Conservation (phyloP, 805 yeast genomes). For the Dipodascus geniculatus region DNA sequence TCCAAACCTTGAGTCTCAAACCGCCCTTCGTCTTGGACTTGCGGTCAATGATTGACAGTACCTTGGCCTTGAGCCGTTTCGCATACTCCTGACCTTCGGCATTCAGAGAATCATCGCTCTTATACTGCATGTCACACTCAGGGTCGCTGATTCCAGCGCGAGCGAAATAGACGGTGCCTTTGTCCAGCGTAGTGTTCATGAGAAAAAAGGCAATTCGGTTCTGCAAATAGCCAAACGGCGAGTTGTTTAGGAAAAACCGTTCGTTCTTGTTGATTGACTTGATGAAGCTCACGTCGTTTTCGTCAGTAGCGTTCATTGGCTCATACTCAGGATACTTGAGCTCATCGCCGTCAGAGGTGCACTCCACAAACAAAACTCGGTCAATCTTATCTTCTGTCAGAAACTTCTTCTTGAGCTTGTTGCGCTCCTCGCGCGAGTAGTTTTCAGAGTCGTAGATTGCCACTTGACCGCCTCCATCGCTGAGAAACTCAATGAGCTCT, state of each 20-base stretch:
- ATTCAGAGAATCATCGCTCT: constrained; percentile 66
- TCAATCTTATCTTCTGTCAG: constrained; percentile 33
- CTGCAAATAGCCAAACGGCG: constrained; percentile 78
- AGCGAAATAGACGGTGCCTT: constrained; percentile 89
- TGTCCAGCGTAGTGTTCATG: constrained; percentile 79
- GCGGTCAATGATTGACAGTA: neutral
- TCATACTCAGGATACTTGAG: constrained; percentile 59
- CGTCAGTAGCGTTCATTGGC: constrained; percentile 40
- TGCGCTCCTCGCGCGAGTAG: constrained; percentile 59
- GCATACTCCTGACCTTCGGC: constrained; percentile 62
- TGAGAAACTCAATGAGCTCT: constrained; percentile 63
- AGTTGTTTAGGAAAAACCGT: constrained; percentile 62
- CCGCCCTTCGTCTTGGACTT: neutral
- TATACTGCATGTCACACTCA: constrained; percentile 39
- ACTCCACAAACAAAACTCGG: constrained; percentile 73
- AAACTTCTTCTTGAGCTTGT: constrained; percentile 31
- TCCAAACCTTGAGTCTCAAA: constrained; percentile 78
- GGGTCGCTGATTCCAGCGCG: constrained; percentile 31
- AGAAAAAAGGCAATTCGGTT: constrained; percentile 85
- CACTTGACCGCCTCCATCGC: constrained; percentile 75
- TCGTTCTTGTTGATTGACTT: constrained; percentile 89
- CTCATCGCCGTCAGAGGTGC: constrained; percentile 63
- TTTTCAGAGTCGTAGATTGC: constrained; percentile 95
- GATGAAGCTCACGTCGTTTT: constrained; percentile 54
- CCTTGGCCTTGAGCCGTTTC: neutral